Evolutionary conservation across 345 rosid species (phyloP).

Genomic region (Eucalyptus brandiana): DNA sequence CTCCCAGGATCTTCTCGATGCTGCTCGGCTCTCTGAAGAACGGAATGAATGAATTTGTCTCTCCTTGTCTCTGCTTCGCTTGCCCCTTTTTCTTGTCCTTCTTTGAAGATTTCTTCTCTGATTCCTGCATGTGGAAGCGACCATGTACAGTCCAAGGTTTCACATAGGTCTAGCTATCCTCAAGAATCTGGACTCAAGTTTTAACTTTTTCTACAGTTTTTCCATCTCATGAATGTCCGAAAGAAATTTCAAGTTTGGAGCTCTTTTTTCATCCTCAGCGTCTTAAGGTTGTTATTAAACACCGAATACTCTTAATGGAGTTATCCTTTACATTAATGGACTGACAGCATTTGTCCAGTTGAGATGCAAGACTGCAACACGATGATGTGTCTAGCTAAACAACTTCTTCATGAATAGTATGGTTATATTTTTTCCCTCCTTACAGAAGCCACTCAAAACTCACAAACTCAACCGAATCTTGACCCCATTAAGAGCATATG

Average conservation of each 20-base stretch:
- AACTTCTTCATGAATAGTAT: not conserved
- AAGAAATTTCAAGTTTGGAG: not conserved
- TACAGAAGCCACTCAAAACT: not conserved
- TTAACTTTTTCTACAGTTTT: not conserved
- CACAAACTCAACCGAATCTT: not conserved
- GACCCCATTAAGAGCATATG: not conserved
- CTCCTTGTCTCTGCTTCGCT: constrained; percentile 46
- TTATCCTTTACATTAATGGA: not conserved
- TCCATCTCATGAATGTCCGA: not conserved
- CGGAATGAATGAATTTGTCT: constrained; percentile 74
- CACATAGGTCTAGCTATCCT: not conserved
- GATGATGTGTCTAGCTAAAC: not conserved
- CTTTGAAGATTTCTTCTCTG: constrained; percentile 51
- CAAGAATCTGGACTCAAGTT: not conserved
- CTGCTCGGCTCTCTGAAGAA: constrained; percentile 81
- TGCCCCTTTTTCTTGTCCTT: constrained; percentile 61
- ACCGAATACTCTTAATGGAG: not conserved
- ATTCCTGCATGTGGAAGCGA: constrained; percentile 23
- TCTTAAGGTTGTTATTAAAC: not conserved
- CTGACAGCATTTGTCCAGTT: not conserved
- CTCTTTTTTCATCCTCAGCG: not conserved
- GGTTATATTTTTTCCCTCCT: not conserved
- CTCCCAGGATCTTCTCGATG: constrained; percentile 84
- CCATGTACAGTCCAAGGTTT: not conserved
- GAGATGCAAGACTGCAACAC: not conserved